phyloP scores from a whole-genome alignment of 2,329 filamentous ascomycete genomes.

The Xylaria sp. region DNA sequence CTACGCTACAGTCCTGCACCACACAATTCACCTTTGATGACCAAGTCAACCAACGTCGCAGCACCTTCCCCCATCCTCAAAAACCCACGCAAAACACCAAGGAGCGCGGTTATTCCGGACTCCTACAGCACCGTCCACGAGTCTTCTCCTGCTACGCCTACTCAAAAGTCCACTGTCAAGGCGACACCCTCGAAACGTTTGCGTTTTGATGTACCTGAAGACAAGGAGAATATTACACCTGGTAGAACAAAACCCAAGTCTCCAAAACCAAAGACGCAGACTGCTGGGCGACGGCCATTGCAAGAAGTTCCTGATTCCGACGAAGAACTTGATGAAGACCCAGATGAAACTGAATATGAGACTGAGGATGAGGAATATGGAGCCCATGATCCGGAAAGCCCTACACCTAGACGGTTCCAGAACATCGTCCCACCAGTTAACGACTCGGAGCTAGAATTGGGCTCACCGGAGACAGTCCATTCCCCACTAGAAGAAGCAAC shows the following conservation, averaged over 20 bases:
- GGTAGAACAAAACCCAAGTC: conserved; percentile 41
- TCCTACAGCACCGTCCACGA: conserved; percentile 39
- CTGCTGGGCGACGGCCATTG: conserved; percentile 33
- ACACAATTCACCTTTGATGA: conserved; percentile 35
- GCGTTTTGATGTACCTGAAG: conserved; percentile 39
- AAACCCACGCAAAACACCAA: conserved; percentile 32
- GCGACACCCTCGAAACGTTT: conserved; percentile 35
- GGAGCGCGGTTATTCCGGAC: conserved; percentile 37
- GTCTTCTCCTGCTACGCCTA: conserved; percentile 32
- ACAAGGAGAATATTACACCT: conserved; percentile 45
- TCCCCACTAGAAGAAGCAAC: conserved; percentile 31
- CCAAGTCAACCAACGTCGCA: conserved; percentile 35
- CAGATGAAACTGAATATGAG: conserved; percentile 33
- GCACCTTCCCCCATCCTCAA: conserved; percentile 33
- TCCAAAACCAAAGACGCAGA: conserved; percentile 35
- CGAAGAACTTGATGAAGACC: conserved; percentile 33
- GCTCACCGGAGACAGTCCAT: conserved; percentile 26
- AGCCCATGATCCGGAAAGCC: conserved; percentile 20
- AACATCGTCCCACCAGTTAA: neutral
- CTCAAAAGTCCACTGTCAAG: conserved; percentile 31
- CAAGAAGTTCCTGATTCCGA: conserved; percentile 41
- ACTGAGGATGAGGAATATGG: conserved; percentile 32
- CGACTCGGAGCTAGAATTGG: conserved; percentile 15
- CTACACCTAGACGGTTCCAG: conserved; percentile 19
- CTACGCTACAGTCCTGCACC: conserved; percentile 32